Conservation (phyloP, 1,284 basidiomycete species). For the Erythrobasidium hasegawianum region DNA sequence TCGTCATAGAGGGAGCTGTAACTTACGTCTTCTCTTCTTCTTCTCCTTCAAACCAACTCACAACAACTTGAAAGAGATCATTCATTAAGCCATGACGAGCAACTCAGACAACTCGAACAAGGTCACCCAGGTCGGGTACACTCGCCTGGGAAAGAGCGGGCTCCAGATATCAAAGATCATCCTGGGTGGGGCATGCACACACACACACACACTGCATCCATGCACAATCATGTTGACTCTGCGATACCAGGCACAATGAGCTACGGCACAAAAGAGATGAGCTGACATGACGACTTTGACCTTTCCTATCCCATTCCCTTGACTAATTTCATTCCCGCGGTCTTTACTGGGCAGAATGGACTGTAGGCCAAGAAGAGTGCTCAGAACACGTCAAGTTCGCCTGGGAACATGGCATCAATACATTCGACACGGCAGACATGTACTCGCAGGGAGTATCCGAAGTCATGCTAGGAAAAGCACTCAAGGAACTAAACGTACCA, state of each 20-base stretch:
- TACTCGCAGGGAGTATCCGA: slow-evolving; percentile 73
- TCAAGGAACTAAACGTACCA: slow-evolving; percentile 66
- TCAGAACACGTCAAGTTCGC: slow-evolving; percentile 60
- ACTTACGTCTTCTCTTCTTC: too few relatives aligned
- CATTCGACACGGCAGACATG: slow-evolving; percentile 43
- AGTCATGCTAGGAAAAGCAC: slow-evolving; percentile 69
- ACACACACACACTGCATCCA: too few relatives aligned
- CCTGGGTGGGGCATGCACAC: slow-evolving; percentile 26
- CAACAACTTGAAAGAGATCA: too few relatives aligned
- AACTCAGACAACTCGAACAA: too few relatives aligned
- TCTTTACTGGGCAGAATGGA: slow-evolving; percentile 51
- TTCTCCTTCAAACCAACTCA: too few relatives aligned
- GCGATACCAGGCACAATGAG: slow-evolving; percentile 34
- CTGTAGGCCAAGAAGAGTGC: slow-evolving; percentile 56
- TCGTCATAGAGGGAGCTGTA: too few relatives aligned
- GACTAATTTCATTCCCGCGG: neutral
- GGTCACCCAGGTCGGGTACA: slow-evolving; percentile 33
- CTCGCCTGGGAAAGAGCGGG: slow-evolving; percentile 53
- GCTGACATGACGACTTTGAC: neutral
- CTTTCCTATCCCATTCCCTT: too few relatives aligned
- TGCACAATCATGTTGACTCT: too few relatives aligned
- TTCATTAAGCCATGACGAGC: too few relatives aligned
- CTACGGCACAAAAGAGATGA: slow-evolving; percentile 30
- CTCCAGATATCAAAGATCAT: slow-evolving; percentile 55
- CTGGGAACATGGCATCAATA: slow-evolving; percentile 60